Conservation (phyloP, 768 basidiomycete species). For the Lentinula aciculospora region DNA sequence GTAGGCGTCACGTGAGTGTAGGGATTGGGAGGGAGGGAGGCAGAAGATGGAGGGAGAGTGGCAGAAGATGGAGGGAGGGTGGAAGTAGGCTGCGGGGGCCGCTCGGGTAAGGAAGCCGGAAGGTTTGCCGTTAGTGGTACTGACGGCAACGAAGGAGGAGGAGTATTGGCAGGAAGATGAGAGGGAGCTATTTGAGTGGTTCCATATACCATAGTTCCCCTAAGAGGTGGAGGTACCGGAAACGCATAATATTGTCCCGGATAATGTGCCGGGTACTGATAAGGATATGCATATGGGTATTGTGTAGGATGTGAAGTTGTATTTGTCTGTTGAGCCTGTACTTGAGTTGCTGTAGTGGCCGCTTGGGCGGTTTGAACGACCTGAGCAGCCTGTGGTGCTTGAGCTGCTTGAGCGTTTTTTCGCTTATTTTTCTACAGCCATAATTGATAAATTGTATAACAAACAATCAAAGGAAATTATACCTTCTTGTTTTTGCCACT, state of each 20-base stretch:
- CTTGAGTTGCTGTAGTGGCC: conserved; percentile 9
- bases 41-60: background rate
- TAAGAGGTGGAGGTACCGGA: background rate
- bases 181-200: background rate
- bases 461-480: background rate
- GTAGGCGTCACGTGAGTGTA: background rate
- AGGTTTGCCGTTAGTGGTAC: background rate
- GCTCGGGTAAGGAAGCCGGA: background rate
- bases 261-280: background rate
- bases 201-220: background rate
- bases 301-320: conserved; percentile 10
- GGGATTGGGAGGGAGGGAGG: background rate
- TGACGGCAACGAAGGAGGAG: background rate
- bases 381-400: conserved; percentile 4
- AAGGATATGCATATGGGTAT: background rate
- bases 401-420: conserved; percentile 8
- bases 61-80: background rate
- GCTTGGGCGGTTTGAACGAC: conserved; percentile 9
- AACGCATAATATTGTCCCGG: background rate
- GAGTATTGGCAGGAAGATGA: background rate
- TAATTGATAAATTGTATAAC: background rate
- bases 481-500: conserved; percentile 1
- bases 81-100: background rate
- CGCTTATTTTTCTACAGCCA: background rate
- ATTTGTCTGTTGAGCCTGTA: conserved; percentile 22